phyloP scores from a whole-genome alignment of 164 flowering plant genomes.

The Houttuynia cordata region DNA sequence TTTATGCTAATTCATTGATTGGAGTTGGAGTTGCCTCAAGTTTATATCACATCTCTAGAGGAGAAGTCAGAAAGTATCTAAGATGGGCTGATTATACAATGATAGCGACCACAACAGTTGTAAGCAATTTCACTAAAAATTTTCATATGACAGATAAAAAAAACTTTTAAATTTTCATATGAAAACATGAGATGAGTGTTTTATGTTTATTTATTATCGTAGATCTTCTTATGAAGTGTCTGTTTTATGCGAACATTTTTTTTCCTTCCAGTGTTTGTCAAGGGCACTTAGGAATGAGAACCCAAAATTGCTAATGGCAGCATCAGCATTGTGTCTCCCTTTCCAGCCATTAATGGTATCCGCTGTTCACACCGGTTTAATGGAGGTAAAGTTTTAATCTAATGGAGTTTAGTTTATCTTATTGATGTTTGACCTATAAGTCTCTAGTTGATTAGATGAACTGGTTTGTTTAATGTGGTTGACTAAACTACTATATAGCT shows the following conservation, averaged over 20 bases:
- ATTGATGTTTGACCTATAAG: no score
- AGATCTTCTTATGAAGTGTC: background rate
- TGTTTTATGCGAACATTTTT: background rate
- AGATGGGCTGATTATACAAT: constrained; percentile 95
- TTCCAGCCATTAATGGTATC: constrained; percentile 91
- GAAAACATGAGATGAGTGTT: background rate
- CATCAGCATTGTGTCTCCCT: constrained; percentile 70
- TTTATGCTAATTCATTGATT: constrained; percentile 89
- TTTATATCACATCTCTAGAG: constrained; percentile 87
- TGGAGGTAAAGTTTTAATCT: constrained; percentile 59
- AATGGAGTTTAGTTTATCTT: background rate
- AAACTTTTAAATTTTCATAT: no score
- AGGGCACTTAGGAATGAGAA: constrained; percentile 76
- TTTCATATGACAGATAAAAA: no score
- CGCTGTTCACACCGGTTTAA: constrained; percentile 86
- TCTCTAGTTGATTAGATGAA: no score
- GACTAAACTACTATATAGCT: no score
- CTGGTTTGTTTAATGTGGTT: no score
- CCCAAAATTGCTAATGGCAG: constrained; percentile 73
- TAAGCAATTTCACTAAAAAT: constrained; percentile 33
- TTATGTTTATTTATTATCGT: no score
- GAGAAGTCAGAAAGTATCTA: constrained; percentile 50
- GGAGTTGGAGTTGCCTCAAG: constrained; percentile 96
- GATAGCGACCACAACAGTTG: constrained; percentile 93
- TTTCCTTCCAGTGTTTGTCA: constrained; percentile 62